Evolutionary conservation across 2,329 filamentous ascomycete species (phyloP), one percentile per base, ranked within the genome.

Genomic region (Fusarium sp.): DNA sequence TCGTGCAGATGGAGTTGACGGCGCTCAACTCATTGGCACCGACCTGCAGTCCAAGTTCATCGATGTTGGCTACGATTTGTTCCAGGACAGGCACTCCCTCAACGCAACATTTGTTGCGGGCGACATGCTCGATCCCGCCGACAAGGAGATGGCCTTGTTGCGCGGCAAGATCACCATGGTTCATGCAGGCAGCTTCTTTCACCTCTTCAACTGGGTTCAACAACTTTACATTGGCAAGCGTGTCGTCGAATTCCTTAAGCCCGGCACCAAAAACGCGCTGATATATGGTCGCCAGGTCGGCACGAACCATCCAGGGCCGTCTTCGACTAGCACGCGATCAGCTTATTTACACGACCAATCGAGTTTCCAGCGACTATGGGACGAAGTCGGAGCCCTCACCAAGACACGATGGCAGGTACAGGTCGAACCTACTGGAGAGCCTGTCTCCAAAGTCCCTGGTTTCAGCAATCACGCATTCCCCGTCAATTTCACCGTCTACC

Each of bases 41-140:
- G 88, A 90, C 69, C 70, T 88, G 7, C 83, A 86, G 48, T 74
- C 82, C 26, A 81, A 81, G n/a, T 88, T 90, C 72, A 83, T 90
- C 59, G 84, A 89, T 17, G 79, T 89, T n/a, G 89, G 89, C 35
- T 90, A 91, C 78, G 89, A 91, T 61, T 83, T 93, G 26, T 93
- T 93, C 81, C 84, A 86, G 51, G 91, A 92, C 69, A 84, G 85
- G 33, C 77, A 81, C n/a, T 83, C 63, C 39, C 80, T 90, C 10
- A 81, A 82, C 26, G 83, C 84, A 5, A 82, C 82, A 4, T 89
- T 90, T 70, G 80, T 90, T 36, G 76, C 83, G 7, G 88, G 87
- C 26, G 86, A 90, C 68, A 80, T 90, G 67, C 78, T 89, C 15
- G 81, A 84, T 59, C 82, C 82, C 12, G 79, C 81, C 18, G 83